phyloP scores from a whole-genome alignment of 495 filamentous ascomycete species.

The Geoglossum glabrum region DNA sequence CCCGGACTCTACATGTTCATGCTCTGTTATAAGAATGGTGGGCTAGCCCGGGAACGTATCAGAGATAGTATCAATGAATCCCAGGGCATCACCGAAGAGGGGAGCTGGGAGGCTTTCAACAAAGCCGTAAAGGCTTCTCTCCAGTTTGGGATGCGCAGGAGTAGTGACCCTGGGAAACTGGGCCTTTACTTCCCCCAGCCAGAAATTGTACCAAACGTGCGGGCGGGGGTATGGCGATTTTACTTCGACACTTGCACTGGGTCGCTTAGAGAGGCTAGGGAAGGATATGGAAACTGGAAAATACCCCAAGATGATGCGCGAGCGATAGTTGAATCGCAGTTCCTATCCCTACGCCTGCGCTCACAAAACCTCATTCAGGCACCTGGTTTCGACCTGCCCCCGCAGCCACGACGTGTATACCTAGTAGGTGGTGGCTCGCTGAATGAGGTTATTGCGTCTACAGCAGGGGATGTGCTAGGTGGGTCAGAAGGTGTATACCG shows the following conservation, averaged over 20 bases:
- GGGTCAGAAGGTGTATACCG: conserved; percentile 75
- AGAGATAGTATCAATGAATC: conserved; percentile 44
- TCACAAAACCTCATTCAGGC: conserved; percentile 49
- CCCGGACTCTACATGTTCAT: conserved; percentile 59
- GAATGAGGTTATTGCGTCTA: conserved; percentile 66
- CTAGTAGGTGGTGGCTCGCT: conserved; percentile 79
- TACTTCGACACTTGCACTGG: conserved; percentile 29
- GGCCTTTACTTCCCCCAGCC: conserved; percentile 81
- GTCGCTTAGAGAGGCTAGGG: conserved; percentile 24
- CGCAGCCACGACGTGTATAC: conserved; percentile 78
- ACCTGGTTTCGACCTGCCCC: conserved; percentile 30
- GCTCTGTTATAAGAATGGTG: conserved; percentile 98
- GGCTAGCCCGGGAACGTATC: conserved; percentile 73
- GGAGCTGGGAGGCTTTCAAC: conserved; percentile 67
- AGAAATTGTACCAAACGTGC: conserved; percentile 86
- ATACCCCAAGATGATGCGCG: conserved; percentile 50
- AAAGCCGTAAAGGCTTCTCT: conserved; percentile 37
- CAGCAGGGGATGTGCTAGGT: conserved; percentile 72
- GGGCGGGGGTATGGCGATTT: conserved; percentile 67
- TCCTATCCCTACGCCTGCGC: conserved; percentile 73
- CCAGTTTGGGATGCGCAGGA: conserved; percentile 19
- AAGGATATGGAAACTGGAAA: conserved; percentile 22
- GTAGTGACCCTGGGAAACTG: conserved; percentile 12
- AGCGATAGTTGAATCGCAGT: conserved; percentile 81
- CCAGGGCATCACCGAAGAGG: conserved; percentile 17